Evolutionary conservation across 1,284 basidiomycete genomes (phyloP).

Genomic region (Chalciporus sp.): DNA sequence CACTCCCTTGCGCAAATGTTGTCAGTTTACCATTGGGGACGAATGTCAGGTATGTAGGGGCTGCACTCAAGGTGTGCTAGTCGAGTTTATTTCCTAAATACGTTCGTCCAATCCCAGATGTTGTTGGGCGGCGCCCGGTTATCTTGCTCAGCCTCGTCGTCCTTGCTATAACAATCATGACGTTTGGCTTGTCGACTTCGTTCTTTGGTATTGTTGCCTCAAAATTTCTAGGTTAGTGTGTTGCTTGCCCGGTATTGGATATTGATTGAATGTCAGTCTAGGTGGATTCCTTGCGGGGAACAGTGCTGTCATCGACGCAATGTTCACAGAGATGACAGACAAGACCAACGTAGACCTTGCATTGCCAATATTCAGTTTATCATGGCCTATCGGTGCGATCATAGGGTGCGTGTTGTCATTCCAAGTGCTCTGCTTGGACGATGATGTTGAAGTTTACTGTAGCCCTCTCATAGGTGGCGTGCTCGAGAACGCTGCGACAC

Average conservation of each 20-base stretch:
- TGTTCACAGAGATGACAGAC: slow-evolving; percentile 61
- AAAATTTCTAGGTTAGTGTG: slow-evolving; percentile 10
- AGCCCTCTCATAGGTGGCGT: slow-evolving; percentile 63
- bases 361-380: slow-evolving; percentile 60
- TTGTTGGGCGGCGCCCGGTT: slow-evolving; percentile 61
- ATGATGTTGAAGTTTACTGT: not conserved
- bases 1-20: slow-evolving; percentile 63
- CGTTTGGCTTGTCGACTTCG: slow-evolving; percentile 59
- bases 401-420: slow-evolving; percentile 41
- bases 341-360: slow-evolving; percentile 61
- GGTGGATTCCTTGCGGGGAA: slow-evolving; percentile 64
- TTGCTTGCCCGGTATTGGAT: slow-evolving; percentile 43
- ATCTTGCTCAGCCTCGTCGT: slow-evolving; percentile 54
- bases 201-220: slow-evolving; percentile 40
- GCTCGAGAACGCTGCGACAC: slow-evolving; percentile 54
- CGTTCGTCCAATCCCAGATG: slow-evolving; percentile 37
- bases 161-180: slow-evolving; percentile 49
- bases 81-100: not conserved
- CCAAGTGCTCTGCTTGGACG: no score
- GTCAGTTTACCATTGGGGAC: slow-evolving; percentile 65
- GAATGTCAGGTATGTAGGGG: slow-evolving; percentile 49
- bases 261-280: not conserved
- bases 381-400: slow-evolving; percentile 60
- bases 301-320: slow-evolving; percentile 57
- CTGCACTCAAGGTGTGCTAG: not conserved